Base-by-base conservation (phyloP, 306 rosid genomes). In the Purshia tridentata region DNA sequence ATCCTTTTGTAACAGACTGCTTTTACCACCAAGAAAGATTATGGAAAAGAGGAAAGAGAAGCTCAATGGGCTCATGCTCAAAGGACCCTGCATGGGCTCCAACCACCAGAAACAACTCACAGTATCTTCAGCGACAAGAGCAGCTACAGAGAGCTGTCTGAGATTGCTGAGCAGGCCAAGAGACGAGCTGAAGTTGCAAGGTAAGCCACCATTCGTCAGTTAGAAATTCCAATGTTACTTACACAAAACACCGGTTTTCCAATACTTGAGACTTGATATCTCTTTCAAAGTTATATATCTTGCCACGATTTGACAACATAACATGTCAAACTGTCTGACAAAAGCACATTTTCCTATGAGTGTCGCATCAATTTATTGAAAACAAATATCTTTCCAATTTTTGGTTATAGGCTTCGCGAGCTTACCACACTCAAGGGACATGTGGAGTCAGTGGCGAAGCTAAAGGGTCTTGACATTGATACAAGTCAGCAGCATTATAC, bases 51-150 rank as follows among this genome's bases (percentile, higher is more conserved):
- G 50, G 95, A 94, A 73, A 90, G 99, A 77, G 99, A 94, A 78
- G 99, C 99, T 79, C 99, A 94, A 47, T 94, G 99, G 99, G 99
- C 99, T 66, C 93, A 23, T 83, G 99, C 99, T 81, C 99, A 94
- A 76, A 89, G 99, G 79, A 94, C 99, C 46, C 76, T 94, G 20
- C 99, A 94, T 62, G 99, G 99, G 15, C 97, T 94, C 80, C 96
- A 94, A 79, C 93, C 99, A 46, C 95, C 98, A 15, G 96, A 88
- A 76, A 1, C 85, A 19, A 59, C 83, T 3, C 61, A 48, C 44
- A 52, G 52, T 37, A 22, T 88, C 72, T 94, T 94, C 84, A 81
- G 72, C 19, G 99, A 94, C 39, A 94, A 94, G 84, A 90, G 77
- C 85, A 94, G 88, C 82, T 94, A 94, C 79, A 82, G 97, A 72